Base-by-base conservation (phyloP, 495 filamentous ascomycete species). In the Zalerion maritima region DNA sequence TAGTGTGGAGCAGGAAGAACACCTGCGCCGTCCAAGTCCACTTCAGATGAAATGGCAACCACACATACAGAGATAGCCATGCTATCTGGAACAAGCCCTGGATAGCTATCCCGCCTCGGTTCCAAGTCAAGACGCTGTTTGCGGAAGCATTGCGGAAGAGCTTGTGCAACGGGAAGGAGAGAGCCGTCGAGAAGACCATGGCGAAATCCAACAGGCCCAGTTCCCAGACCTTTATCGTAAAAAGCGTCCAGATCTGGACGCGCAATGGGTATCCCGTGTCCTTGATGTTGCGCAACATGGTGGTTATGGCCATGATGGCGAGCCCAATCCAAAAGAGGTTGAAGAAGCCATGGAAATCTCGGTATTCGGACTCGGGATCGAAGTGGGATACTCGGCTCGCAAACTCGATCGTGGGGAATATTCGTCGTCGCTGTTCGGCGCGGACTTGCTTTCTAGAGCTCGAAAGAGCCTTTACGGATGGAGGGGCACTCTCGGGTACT, bases 11-110 rank as follows among this genome's bases (percentile, higher is more conserved):
- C 8, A 86, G 78, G 37, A 97, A 75, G 52, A 85, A 96, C 23
- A 96, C 89, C 47, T 97, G 89, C 15, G 87, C 78, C 4, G 89
- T 97, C 71, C 71, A 75, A 1, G 85, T 82, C 89, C 89, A 97
- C 12, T 71, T 59, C n/a, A 84, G 54, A 43, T 76, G 57, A 39
- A 97, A 97, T 1, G 89, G 89, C 53, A 83, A 80, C 63, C 71
- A 70, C 29, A 91, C 73, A 89, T 87, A 96, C 28, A 84, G 55
- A 5, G 57, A 47, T 24, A 96, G 55, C 89, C 89, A 97, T 2
- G 62, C 40, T 1, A 68, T 56, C 49, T 97, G 85, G 37, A 75
- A 82, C 8, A 81, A 41, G 49, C 83, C 87, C 51, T 94, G 87
- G 12, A 94, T 44, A 13, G 71, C 58, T 57, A 84, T 75, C 6